Evolutionary conservation across 1,284 basidiomycete species (phyloP), one percentile per base, ranked within the genome.

Genomic region (Melampsora abietis-canadensis): DNA sequence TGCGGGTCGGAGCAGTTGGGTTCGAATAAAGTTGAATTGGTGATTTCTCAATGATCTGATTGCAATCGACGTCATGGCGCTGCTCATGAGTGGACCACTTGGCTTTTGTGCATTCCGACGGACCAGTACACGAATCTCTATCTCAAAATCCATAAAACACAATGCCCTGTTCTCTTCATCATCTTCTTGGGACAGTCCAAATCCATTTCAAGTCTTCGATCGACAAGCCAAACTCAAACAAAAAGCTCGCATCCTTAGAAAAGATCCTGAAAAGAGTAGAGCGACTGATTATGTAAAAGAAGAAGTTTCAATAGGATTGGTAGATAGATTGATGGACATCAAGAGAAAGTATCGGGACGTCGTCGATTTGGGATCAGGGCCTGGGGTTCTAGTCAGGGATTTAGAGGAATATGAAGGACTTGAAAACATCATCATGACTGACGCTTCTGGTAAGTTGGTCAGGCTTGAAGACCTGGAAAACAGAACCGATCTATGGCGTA

Each of bases 241-340:
- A 82, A 89, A 88, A 79, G 88, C 95, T 80, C 85, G 88, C 14
- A 90, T 93, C 0, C 91, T 87, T 1, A 76, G 80, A 60, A 85
- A 84, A 65, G 86, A 87, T 61, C 86, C 83, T 15, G 81, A 83
- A 37, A 85, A 85, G 59, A 93, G 89, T 79, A 85, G 88, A 77
- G 87, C 88, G 0, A 92, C 96, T 0, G 96, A 98, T 84, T 98
- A 98, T 82, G 85, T 99, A 24, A 87, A 92, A 37, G 87, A 92
- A 74, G 93, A 94, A 80, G 88, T 95, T 3, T 93, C 79, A 34
- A 31, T 10, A 63, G 76, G 40, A 59, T 57, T 54, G 7, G 37
- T 48, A 68, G 79, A 48, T 75, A 77, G 76, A 57, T 51, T 76
- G 19, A 37, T 73, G 19, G 82, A 82, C 74, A 80, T 82, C 68